Base-by-base conservation (phyloP, 2,329 filamentous ascomycete species). In the Scolecobasidium constrictum region DNA sequence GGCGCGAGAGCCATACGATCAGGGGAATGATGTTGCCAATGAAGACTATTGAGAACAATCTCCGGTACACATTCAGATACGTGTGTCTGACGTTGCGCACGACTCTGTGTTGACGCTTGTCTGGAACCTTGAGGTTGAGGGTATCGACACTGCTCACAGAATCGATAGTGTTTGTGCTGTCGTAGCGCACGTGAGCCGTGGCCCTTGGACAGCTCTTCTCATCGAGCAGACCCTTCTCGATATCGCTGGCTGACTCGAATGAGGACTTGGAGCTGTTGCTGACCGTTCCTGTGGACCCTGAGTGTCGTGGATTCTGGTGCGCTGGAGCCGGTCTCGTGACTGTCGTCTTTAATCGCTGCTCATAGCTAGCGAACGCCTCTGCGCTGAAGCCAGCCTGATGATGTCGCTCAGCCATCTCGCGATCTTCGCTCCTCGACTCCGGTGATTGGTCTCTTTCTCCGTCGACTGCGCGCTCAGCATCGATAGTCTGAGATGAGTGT, bases 41-140 rank as follows among this genome's bases (percentile, higher is more conserved):
- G 35, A 59, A 47, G 19, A 56, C 48, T 5, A 56, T 7, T 3
- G 49, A 43, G 46, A 58, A 57, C 4, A 59, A 47, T 18, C 56
- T 48, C 7, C 55, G 53, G 40, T 61, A 61, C 9, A 48, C 48
- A 12, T 48, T 54, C 42, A 58, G 50, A 40, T 26, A 17, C 5
- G 35, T 46, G 35, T 46, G 35, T 18, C 43, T 19, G 13, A 45
- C 16, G 15, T 40, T 38, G 16, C 44, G 34, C n/a, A 46, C 26
- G 16, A 39, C n/a, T 20, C 40, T 21, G 16, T 34, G 26, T 5
- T 46, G 41, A 4, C 13, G 44, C 42, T 44, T 26, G 3, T 34
- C 12, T 23, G 43, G 43, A 3, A 43, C 18, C 18, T 21, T 34
- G 19, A 42, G n/a, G 7, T 15, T 20, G 38, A 35, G 28, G 7